Base-by-base conservation (phyloP, 2,329 filamentous ascomycete genomes). In the Penicillium sp. region DNA sequence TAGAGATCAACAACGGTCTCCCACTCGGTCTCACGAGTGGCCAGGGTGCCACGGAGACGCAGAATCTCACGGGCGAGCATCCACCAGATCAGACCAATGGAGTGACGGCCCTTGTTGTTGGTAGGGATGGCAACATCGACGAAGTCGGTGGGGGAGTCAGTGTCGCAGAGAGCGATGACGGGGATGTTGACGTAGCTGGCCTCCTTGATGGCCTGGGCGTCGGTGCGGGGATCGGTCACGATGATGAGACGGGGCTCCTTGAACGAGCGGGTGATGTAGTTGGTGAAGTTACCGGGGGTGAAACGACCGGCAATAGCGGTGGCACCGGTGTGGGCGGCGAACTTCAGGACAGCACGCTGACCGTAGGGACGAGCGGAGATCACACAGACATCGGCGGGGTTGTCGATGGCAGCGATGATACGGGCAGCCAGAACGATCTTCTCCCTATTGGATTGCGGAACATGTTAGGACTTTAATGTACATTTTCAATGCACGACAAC, bases 261-360 rank as follows among this genome's bases (percentile, higher is more conserved):
- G 88, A 98, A 98, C 55, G 92, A 96, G 67, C 92, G 90, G 73
- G 93, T 98, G 84, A 98, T 98, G 85, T 98, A 98, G 83, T 98
- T 98, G 80, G 92, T 98, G 84, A 98, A 98, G 74, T 90, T 95
- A 85, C 92, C 92, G 70, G 92, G 92, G 68, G 92, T 98, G 85
- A 98, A 98, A 71, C 92, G 92, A 77, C 92, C 92, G 65, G 92
- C 93, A 67, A 98, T 98, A 72, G 92, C 85, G 65, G 88, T 85
- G 65, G 93, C 89, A 70, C 92, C 92, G 57, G 92, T 98, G 84
- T 98, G 92, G 54, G 88, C 77, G 65, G 92, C 92, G 77, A 98
- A 98, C 84, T 98, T 98, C 71, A 98, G 85, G 68, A 98, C 93
- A 62, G 92, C 90, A 76, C 92, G 90, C 81, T 98, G 92, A 59